Conservation (phyloP, 352 stramenopile species). For the Phytopythium litorale region DNA sequence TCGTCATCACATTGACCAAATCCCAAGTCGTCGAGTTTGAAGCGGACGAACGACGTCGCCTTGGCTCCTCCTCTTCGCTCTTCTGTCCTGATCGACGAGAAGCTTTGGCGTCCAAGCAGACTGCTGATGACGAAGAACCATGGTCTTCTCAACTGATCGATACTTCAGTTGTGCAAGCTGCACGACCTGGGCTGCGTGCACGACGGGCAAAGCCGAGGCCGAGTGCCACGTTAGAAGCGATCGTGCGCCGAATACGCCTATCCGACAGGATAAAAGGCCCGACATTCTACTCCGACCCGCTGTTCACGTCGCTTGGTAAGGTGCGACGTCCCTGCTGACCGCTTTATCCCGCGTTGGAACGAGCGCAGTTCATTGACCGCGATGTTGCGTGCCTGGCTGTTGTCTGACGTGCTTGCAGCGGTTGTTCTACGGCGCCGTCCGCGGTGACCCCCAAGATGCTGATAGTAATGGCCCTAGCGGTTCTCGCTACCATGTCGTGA, state of each 20-base stretch:
- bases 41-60: not conserved
- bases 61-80: not conserved
- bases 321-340: constrained; percentile 8
- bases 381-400: not conserved
- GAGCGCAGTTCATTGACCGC: not conserved
- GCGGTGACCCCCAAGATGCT: not conserved
- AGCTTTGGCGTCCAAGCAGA: not conserved
- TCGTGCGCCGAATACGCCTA: constrained; percentile 9
- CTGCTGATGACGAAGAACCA: not conserved
- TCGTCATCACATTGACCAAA: constrained; percentile 8
- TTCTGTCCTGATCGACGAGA: not conserved
- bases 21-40: constrained; percentile 17
- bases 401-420: constrained; percentile 15
- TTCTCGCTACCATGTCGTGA: constrained; percentile 16
- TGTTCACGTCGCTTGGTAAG: constrained; percentile 39
- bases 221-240: constrained; percentile 14
- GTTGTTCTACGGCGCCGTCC: constrained; percentile 31
- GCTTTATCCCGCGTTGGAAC: not conserved
- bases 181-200: not conserved
- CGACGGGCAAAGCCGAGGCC: constrained; percentile 3
- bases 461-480: not conserved
- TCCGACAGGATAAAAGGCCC: not conserved
- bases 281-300: constrained; percentile 16
- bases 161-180: not conserved
- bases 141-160: not conserved